A percentile compares a stretch with the other conserved stretches of the same genome.
Conservation (phyloP, 73 alveolate species). For the Effrenium voratum region DNA sequence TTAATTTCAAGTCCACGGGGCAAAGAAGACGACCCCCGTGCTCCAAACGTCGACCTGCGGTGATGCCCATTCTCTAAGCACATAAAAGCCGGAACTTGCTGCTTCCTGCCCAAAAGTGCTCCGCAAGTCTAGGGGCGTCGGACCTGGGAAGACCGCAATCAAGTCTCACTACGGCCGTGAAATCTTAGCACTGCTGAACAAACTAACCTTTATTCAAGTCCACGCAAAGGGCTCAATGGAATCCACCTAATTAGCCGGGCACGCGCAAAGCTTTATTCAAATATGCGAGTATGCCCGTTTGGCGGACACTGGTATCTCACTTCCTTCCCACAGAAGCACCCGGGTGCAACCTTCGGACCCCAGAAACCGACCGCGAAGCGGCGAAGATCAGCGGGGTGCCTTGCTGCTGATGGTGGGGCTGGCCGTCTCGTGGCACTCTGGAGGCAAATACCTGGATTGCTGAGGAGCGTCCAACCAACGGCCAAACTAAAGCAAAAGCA, state of each 20-base stretch:
- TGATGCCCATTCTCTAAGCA: background rate
- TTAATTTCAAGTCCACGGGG: background rate
- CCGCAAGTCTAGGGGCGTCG: background rate
- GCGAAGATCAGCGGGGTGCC: background rate
- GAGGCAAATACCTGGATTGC: background rate
- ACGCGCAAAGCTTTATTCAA: background rate
- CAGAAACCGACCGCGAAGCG: no score
- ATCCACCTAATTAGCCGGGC: background rate
- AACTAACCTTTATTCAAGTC: background rate
- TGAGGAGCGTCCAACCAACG: background rate
- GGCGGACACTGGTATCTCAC: no score
- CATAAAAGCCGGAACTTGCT: background rate
- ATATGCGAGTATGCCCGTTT: background rate
- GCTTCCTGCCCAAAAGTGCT: background rate
- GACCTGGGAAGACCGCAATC: background rate
- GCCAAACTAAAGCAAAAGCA: no score
- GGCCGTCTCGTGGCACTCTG: constrained; percentile 73
- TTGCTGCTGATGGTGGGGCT: constrained; percentile 92
- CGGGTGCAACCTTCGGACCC: no score
- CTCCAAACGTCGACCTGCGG: constrained; percentile 72
- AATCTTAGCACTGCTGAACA: background rate
- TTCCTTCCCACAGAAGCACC: no score
- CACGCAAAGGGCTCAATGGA: background rate
- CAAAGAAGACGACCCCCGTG: constrained; percentile 74
- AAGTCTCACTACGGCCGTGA: background rate